A percentile compares a stretch with the other conserved stretches of the same genome.
phyloP scores from a whole-genome alignment of 2,329 filamentous ascomycete genomes.

The Aspergillus sp. region DNA sequence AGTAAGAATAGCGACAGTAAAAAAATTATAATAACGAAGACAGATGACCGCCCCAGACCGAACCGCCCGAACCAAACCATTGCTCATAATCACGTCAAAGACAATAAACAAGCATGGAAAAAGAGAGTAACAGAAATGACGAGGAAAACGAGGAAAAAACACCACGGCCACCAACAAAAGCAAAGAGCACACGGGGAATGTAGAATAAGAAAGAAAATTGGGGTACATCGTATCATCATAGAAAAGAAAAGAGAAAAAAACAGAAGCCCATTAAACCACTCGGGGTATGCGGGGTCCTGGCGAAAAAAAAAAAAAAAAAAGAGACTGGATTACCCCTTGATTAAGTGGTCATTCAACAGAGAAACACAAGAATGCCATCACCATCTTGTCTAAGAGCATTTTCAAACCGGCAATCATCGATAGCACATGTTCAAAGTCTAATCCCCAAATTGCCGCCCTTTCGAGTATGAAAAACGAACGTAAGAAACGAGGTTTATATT shows the following conservation, averaged over 20 bases:
- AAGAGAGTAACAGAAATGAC: conserved; percentile 2
- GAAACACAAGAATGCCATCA: conserved; percentile 9
- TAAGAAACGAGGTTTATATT: conserved; percentile 22
- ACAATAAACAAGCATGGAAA: conserved; percentile 8
- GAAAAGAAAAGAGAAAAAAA: conserved; percentile 11
- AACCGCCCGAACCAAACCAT: conserved; percentile 18
- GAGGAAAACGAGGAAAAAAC: conserved; percentile 1
- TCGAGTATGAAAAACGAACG: conserved; percentile 7
- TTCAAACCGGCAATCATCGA: conserved; percentile 13
- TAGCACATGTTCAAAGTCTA: conserved; percentile 18
- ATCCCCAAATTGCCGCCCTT: conserved; percentile 18
- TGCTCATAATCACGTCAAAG: conserved; percentile 22
- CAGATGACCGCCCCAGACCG: conserved; percentile 20
- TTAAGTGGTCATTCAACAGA: too few species aligned
- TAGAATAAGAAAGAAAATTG: conserved; percentile 9
- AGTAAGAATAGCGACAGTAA: not conserved
- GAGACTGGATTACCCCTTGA: not conserved
- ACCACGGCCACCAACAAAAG: not conserved
- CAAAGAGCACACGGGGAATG: not conserved
- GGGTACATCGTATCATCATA: conserved; percentile 14
- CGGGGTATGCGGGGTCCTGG: too few species aligned
- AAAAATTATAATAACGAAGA: conserved; percentile 3
- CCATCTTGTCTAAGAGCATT: conserved; percentile 17
- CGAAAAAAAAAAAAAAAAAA: conserved; percentile 10
- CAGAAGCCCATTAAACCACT: not conserved